Evolutionary conservation across 148 eudicot species (phyloP), one percentile per base, ranked within the genome.

Genomic region (Rhododendron mucronatum): DNA sequence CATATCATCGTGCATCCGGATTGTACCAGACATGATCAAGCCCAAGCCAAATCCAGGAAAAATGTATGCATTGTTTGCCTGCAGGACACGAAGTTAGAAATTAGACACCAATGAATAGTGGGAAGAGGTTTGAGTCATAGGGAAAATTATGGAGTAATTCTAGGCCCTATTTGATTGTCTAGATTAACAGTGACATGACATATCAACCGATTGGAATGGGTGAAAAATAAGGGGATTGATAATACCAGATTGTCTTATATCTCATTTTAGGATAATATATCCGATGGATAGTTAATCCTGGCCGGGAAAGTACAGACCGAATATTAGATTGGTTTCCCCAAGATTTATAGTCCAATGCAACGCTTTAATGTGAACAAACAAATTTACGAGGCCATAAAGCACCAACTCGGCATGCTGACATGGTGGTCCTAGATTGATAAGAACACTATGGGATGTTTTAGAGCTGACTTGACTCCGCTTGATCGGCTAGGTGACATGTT

Each of bases 21-120:
- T 88, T 78, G 98, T 95, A 78, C 96, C 98, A 39, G 95, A 96
- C 95, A 95, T 95, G 88, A 96, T 94, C 84, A 96, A 78, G 23
- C 98, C 98, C 90, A 96, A 89, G 63, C 98, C 98, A 55, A 94
- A 90, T 78, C 98, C 98, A 13, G 98, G 98, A 92, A 96, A 96
- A 86, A 96, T 91, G 85, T 96, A 96, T 81, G 98, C 98, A 90
- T 96, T 96, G 82, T 96, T 96, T 83, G 99, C 92, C 98, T 94
- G 95, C 84, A 90, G 80, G 67, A 53, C 20, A 51, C 18, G 18
- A 71, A 82, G 23, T 37, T 55, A 79, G 79, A 47, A 45, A 83
- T 14, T 39, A 75, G 69, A 48, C 45, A 33, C 57, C 26, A 53
- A 78, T 78, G 59, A 37, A 37, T 30, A 57, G 9, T 33, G 0